Base-by-base conservation (phyloP, 768 basidiomycete species). In the Tulasnella sp. region DNA sequence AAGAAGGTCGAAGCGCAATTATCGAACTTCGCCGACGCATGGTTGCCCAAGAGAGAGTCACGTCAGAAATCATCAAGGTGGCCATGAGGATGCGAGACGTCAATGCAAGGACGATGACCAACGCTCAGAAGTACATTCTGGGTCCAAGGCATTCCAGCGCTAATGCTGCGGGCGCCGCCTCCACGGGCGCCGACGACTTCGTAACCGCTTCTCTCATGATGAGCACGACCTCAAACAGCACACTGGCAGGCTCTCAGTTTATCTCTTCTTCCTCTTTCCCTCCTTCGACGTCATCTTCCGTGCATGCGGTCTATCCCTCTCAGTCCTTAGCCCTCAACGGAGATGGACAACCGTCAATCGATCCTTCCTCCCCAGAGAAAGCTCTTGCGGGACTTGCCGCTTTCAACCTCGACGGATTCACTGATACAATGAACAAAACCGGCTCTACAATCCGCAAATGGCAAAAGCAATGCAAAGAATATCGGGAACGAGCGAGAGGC, bases 401-500 rank as follows among this genome's bases (percentile, higher is more conserved):
- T 32, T 92, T 92, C 77, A 92, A 94, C 77, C 89, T 95, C 75
- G 91, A 92, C 75, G 85, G 87, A 75, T 96, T 97, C 79, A 80
- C 92, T 65, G 95, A 96, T 67, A 88, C 88, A 0, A 86, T 98
- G 59, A 81, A 84, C 71, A 93, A 94, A 79, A 87, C 89, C 12
- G 89, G 90, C n/a, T 86, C 90, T 16, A 90, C 92, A 11, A 91
- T 95, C 73, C 89, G 92, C 71, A 97, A 96, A 79, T 98, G 95
- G 94, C 92, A 95, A 82, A 97, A 94, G 79, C 94, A 95, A 78
- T 96, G 94, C 81, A 96, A 94, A 78, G 90, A 94, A 75, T 98
- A 98, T 73, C 86, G 95, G 62, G 96, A 98, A 75, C 87, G 92
- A n/a, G 91, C 95, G 17, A 94, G 91, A 80, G 93, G 95, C 72